These are phyloP conservation scores for Hydrangea macrophylla DNA, from an alignment of 148 eudicot genomes.

Conservation along the genomic window DNA sequence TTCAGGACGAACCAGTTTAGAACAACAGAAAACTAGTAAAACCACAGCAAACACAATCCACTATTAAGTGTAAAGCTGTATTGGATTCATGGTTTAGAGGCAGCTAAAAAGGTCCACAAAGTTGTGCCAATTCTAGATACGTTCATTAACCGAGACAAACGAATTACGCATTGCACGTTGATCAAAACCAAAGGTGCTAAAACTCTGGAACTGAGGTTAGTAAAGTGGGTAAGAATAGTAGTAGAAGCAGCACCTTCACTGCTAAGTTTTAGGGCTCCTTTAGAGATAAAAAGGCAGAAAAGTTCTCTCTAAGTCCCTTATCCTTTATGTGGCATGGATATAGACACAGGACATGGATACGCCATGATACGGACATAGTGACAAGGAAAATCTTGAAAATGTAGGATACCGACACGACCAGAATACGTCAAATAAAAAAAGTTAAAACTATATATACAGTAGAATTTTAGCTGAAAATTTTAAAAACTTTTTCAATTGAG, in stretches of 20 bases:
- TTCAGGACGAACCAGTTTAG: neutral
- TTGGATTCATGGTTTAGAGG: neutral
- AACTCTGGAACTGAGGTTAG: neutral
- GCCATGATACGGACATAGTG: too few relatives aligned
- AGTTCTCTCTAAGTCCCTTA: slow-evolving; percentile 4
- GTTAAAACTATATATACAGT: too few relatives aligned
- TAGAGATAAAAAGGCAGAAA: neutral
- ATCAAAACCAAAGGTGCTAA: neutral
- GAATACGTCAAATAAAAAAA: too few relatives aligned
- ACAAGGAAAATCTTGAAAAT: too few relatives aligned
- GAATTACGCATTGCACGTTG: neutral
- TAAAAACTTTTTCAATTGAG: too few relatives aligned
- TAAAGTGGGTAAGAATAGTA: neutral
- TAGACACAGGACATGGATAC: too few relatives aligned
- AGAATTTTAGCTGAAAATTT: too few relatives aligned
- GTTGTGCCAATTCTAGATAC: neutral
- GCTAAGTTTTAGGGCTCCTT: neutral
- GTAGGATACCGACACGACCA: too few relatives aligned
- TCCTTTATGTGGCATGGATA: too few relatives aligned
- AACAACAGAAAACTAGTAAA: neutral
- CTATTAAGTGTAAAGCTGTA: neutral
- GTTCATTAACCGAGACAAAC: neutral
- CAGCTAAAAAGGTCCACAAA: too few relatives aligned
- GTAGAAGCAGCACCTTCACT: neutral
- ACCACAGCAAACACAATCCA: neutral